These are phyloP conservation scores for Scheffersomyces lignicola DNA, from an alignment of 1,139 yeast species.

Conservation along the genomic window DNA sequence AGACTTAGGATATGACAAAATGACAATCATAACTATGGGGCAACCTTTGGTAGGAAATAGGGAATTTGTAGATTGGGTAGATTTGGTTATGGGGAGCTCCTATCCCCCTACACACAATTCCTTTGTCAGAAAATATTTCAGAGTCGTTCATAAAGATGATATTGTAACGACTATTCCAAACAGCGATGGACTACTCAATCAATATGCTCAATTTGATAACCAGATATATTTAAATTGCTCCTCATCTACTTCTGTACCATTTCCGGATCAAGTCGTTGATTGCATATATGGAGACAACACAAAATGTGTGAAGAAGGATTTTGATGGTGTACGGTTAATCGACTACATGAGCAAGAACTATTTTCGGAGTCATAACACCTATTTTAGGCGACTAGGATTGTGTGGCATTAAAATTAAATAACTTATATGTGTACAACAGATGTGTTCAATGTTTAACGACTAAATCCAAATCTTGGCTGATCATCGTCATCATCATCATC, in stretches of 20 bases:
- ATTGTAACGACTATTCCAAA: constrained; percentile 46
- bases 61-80: constrained; percentile 40
- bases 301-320: constrained; percentile 39
- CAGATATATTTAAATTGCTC: constrained; percentile 49
- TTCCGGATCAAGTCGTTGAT: constrained; percentile 30
- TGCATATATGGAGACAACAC: constrained; percentile 32
- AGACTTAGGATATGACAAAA: constrained; percentile 32
- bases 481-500: constrained; percentile 37
- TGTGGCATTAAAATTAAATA: constrained; percentile 34
- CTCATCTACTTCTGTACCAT: constrained; percentile 24
- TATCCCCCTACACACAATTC: constrained; percentile 19
- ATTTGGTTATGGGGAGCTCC: constrained; percentile 32
- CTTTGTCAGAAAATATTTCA: constrained; percentile 29
- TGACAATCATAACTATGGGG: constrained; percentile 49
- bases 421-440: constrained; percentile 4
- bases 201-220: constrained; percentile 42
- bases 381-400: constrained; percentile 48
- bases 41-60: constrained; percentile 52
- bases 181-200: constrained; percentile 21
- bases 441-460: constrained; percentile 11
- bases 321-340: constrained; percentile 16
- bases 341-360: constrained; percentile 22
- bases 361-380: constrained; percentile 45
- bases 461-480: constrained; percentile 41
- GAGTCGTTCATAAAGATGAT: constrained; percentile 49